Conservation (phyloP, 202 grass and related monocot species). For the Bolboschoenoplectus hybrid region DNA sequence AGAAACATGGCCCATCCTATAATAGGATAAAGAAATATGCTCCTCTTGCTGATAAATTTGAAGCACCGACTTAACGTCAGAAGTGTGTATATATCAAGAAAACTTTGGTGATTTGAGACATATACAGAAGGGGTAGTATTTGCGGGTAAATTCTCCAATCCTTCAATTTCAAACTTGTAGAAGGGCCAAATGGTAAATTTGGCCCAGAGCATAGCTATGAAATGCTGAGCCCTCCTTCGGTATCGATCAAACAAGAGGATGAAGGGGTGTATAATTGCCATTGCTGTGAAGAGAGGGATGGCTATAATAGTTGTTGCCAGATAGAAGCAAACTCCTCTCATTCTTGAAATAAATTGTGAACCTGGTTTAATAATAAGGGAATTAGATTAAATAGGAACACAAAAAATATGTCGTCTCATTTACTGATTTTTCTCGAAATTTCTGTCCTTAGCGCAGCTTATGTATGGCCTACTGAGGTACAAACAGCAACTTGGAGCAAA, state of each 20-base stretch:
- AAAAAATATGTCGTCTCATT: background rate
- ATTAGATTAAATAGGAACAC: constrained; percentile 30
- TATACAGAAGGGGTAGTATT: constrained; percentile 69
- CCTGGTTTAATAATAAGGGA: constrained; percentile 50
- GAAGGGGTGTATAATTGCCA: constrained; percentile 74
- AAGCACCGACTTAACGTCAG: constrained; percentile 79
- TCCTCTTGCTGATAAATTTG: constrained; percentile 99
- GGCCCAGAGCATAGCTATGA: constrained; percentile 86
- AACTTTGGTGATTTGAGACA: constrained; percentile 97
- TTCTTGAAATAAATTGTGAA: constrained; percentile 54
- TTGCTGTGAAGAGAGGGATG: constrained; percentile 68
- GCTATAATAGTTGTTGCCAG: constrained; percentile 60
- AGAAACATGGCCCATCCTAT: constrained; percentile 99
- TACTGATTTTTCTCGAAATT: background rate
- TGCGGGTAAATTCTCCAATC: constrained; percentile 76
- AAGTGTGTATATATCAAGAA: constrained; percentile 95
- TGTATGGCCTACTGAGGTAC: background rate
- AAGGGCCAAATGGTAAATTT: constrained; percentile 73
- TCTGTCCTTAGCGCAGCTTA: constrained; percentile 9
- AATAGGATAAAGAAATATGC: constrained; percentile 91
- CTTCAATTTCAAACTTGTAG: constrained; percentile 89
- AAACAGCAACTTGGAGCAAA: background rate
- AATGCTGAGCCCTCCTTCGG: constrained; percentile 66
- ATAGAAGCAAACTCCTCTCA: constrained; percentile 82
- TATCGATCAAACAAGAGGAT: constrained; percentile 77